Evolutionary conservation across 495 filamentous ascomycete species (phyloP).

Genomic region (Penicillium pancosmium): DNA sequence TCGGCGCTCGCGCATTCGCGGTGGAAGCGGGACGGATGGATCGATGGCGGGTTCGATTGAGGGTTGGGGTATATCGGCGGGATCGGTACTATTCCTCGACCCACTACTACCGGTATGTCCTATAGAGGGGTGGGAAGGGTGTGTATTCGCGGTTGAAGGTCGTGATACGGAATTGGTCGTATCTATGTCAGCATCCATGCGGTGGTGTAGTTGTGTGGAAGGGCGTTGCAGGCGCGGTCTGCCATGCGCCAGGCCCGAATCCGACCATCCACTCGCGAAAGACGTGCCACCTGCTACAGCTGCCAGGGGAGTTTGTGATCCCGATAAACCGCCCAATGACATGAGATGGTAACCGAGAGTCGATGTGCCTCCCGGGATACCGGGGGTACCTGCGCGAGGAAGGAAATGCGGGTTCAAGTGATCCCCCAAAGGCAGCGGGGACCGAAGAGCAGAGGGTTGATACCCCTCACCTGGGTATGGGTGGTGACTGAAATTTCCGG

Average conservation of each 20-base stretch:
- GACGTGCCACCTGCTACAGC: conserved; percentile 75
- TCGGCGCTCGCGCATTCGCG: conserved; percentile 43
- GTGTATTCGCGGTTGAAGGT: conserved; percentile 47
- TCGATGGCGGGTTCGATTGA: conserved; percentile 31
- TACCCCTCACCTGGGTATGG: conserved; percentile 33
- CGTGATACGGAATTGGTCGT: conserved; percentile 42
- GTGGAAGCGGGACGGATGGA: conserved; percentile 38
- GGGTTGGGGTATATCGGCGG: conserved; percentile 26
- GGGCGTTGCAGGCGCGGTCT: conserved; percentile 19
- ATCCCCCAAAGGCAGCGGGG: conserved; percentile 44
- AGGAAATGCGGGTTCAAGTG: conserved; percentile 67
- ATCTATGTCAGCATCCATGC: conserved; percentile 36
- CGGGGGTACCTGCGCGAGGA: conserved; percentile 67
- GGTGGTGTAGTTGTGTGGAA: conserved; percentile 14
- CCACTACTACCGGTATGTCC: conserved; percentile 33
- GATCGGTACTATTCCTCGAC: conserved; percentile 27
- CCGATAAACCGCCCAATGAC: conserved; percentile 71
- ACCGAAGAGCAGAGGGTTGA: conserved; percentile 42
- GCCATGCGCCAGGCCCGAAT: conserved; percentile 31
- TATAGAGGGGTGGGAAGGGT: conserved; percentile 35
- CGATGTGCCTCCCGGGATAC: conserved; percentile 82
- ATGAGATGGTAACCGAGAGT: conserved; percentile 90
- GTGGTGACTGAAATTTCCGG: conserved; percentile 27
- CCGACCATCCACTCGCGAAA: conserved; percentile 56
- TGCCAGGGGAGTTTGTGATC: conserved; percentile 82